These are phyloP conservation scores for Nematocida sp. DNA, from an alignment of 371 early-diverging fungal species.

Conservation along the genomic window DNA sequence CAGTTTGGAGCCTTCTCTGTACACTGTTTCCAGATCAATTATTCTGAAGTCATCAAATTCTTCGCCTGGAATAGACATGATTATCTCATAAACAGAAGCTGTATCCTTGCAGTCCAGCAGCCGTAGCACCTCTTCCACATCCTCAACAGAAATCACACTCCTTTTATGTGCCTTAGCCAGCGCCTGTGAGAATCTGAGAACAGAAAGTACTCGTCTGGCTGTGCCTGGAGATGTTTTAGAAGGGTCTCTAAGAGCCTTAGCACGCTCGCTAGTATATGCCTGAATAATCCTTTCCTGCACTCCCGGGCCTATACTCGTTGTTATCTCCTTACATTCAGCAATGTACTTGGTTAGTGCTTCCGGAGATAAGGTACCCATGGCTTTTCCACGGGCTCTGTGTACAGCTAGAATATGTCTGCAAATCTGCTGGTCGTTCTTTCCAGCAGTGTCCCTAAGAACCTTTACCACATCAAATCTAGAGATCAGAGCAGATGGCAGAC, in stretches of 20 bases:
- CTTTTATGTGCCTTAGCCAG: slow-evolving; percentile 67
- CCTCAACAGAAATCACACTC: slow-evolving; percentile 58
- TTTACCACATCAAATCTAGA: slow-evolving; percentile 90
- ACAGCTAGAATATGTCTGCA: slow-evolving; percentile 56
- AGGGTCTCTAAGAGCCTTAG: slow-evolving; percentile 67
- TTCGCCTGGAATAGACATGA: slow-evolving; percentile 50
- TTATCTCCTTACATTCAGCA: slow-evolving; percentile 37
- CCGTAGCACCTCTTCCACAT: slow-evolving; percentile 86
- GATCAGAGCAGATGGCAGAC: slow-evolving; percentile 82
- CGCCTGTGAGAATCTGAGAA: slow-evolving; percentile 73
- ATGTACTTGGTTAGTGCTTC: slow-evolving; percentile 43
- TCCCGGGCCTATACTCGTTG: neutral
- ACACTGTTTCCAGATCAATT: slow-evolving; percentile 43
- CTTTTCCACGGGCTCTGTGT: slow-evolving; percentile 42
- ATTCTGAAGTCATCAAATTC: slow-evolving; percentile 34
- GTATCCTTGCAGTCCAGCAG: slow-evolving; percentile 73
- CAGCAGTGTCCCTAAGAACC: slow-evolving; percentile 80
- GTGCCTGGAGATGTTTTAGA: slow-evolving; percentile 64
- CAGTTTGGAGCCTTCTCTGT: slow-evolving; percentile 25
- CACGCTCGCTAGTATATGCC: slow-evolving; percentile 57
- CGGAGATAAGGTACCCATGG: slow-evolving; percentile 2
- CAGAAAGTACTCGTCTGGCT: slow-evolving; percentile 73
- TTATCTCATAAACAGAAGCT: slow-evolving; percentile 66
- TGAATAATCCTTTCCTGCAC: slow-evolving; percentile 48
- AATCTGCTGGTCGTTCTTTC: slow-evolving; percentile 71